These are phyloP conservation scores for Plasmodium ovale DNA, from an alignment of 169 alveolate genomes.

Conservation along the genomic window DNA sequence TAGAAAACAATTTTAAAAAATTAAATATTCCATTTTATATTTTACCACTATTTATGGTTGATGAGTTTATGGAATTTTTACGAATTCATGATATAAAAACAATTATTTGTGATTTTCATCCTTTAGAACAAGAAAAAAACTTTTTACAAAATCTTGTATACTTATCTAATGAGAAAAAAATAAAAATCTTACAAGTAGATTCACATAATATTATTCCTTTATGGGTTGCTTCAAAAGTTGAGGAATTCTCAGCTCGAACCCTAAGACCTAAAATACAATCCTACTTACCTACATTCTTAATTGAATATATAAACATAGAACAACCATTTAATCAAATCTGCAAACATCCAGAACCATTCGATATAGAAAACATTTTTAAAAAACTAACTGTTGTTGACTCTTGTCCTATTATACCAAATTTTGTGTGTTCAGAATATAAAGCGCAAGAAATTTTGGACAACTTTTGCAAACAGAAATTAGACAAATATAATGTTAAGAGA, in stretches of 20 bases:
- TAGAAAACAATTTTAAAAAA: conserved; percentile 45
- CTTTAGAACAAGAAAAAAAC: conserved; percentile 7
- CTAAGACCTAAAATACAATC: conserved; percentile 68
- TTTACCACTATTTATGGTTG: conserved; percentile 50
- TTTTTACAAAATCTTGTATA: conserved; percentile 27
- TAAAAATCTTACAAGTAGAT: conserved; percentile 79
- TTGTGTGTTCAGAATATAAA: conserved; percentile 45
- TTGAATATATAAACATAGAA: conserved; percentile 33
- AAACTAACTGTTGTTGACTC: conserved; percentile 31
- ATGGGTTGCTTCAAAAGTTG: conserved; percentile 80
- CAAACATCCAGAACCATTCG: conserved; percentile 59
- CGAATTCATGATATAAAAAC: conserved; percentile 29
- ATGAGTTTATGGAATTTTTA: conserved; percentile 62
- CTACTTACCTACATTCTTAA: conserved; percentile 32
- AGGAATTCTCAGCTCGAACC: conserved; percentile 72
- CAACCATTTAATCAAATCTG: conserved; percentile 22
- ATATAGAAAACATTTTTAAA: conserved; percentile 10
- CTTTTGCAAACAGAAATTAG: conserved; percentile 27
- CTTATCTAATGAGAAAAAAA: conserved; percentile 32
- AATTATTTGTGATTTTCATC: conserved; percentile 51
- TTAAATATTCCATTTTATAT: conserved; percentile 74
- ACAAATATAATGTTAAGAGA: conserved; percentile 36
- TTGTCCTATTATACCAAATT: conserved; percentile 12
- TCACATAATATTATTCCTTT: conserved; percentile 80
- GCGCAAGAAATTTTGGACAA: conserved; percentile 28